Evolutionary conservation across 106 monocot genomes (phyloP).

Genomic region (Amphibolis antarctica): DNA sequence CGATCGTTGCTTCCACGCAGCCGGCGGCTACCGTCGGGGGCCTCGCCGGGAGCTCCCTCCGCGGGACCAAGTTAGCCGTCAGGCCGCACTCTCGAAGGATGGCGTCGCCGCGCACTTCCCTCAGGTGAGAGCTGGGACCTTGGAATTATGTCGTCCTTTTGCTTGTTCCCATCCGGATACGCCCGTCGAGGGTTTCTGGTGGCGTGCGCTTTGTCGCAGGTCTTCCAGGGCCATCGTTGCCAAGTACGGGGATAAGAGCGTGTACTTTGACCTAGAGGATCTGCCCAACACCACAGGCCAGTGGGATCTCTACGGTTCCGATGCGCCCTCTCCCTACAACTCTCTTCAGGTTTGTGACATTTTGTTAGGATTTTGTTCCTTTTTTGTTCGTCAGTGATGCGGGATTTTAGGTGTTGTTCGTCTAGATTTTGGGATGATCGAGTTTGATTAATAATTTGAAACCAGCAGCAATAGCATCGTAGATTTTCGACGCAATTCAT

Average conservation of each 20-base stretch:
- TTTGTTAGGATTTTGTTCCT: background rate
- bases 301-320: constrained; percentile 90
- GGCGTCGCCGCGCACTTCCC: background rate
- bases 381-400: background rate
- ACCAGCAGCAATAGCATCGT: too few species aligned
- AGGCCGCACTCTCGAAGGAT: constrained; percentile 7
- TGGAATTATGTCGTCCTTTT: background rate
- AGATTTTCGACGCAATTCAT: too few species aligned
- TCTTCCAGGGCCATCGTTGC: constrained; percentile 6
- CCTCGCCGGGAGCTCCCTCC: constrained; percentile 19
- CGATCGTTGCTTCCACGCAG: constrained; percentile 11
- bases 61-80: constrained; percentile 18
- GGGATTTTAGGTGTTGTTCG: background rate
- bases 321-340: constrained; percentile 93
- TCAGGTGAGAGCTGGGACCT: constrained; percentile 10
- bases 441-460: too few species aligned
- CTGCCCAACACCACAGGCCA: constrained; percentile 90
- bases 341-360: constrained; percentile 50
- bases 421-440: too few species aligned
- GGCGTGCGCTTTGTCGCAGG: background rate
- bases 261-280: constrained; percentile 92
- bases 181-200: too few species aligned
- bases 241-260: constrained; percentile 93
- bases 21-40: constrained; percentile 16
- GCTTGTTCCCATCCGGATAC: too few species aligned